Evolutionary conservation across 495 filamentous ascomycete genomes (phyloP).

Genomic region (Aspergillus baeticus): DNA sequence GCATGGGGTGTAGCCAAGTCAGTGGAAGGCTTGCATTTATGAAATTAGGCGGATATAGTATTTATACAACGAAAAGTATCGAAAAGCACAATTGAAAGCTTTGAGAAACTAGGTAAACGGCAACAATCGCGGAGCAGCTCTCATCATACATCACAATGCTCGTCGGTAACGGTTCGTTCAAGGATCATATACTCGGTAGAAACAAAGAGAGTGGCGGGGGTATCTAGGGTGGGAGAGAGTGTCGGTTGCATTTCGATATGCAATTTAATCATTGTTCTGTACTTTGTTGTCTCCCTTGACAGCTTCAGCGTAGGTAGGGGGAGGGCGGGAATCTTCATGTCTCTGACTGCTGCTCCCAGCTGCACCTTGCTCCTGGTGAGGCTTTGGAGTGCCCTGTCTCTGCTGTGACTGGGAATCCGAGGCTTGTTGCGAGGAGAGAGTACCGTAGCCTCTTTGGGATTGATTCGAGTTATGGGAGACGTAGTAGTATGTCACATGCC

Average conservation of each 20-base stretch:
- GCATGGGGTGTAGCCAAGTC: no score
- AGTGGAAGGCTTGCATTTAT: neutral
- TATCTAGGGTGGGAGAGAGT: neutral
- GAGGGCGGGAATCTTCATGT: conserved; percentile 40
- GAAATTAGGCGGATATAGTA: neutral
- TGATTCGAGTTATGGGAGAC: conserved; percentile 51
- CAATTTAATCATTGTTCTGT: conserved; percentile 57
- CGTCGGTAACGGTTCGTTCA: neutral
- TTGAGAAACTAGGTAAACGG: neutral
- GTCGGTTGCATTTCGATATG: neutral
- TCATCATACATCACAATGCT: neutral
- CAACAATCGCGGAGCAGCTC: neutral
- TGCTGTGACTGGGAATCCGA: conserved; percentile 22
- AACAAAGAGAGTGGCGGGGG: neutral
- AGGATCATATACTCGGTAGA: neutral
- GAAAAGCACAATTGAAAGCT: neutral
- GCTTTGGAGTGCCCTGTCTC: conserved; percentile 22
- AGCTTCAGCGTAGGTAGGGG: conserved; percentile 83
- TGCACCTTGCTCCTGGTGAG: conserved; percentile 21
- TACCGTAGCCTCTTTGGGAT: conserved; percentile 41
- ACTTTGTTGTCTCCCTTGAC: conserved; percentile 87
- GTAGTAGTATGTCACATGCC: conserved; percentile 68
- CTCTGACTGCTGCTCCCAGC: conserved; percentile 34
- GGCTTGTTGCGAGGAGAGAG: conserved; percentile 31
- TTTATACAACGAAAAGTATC: neutral